Base-by-base conservation (phyloP, 1,284 basidiomycete species). In the Leccinum fallax region DNA sequence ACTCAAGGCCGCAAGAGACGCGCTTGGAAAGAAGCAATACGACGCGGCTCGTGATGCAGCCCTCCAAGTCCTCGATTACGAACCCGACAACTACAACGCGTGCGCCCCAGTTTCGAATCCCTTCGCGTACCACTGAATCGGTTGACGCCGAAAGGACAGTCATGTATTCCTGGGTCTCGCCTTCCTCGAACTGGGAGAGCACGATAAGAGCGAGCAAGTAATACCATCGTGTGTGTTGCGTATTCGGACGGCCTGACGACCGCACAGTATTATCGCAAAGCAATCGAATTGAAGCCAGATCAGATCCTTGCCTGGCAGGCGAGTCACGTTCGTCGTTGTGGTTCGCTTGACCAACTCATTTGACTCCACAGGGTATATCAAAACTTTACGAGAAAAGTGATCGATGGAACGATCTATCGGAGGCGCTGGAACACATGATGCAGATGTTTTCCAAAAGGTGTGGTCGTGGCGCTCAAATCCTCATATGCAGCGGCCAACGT, bases 131-230 rank as follows among this genome's bases (percentile, higher is more conserved):
- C 28, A 10, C 38, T 5, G 32, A 34, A 32, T 61, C 26, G 19
- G 49, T 58, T 57, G 43, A 65, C 57, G 30, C 57, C 48, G 54
- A 6, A 3, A 40, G 15, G 7, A 40, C 70, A 97, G 94, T 7
- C 84, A 92, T 70, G 89, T 95, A 7, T 96, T 94, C 72, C 82
- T 94, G 24, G 95, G 88, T 2, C 76, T 95, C 13, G 86, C 95
- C 0, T 80, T 85, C 15, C 79, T 91, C 7, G 92, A 95, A 71
- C 78, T 95, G 3, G 85, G 85, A 28, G 83, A 91, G 58, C 74
- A 79, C 28, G 85, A 88, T 34, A 80, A 88, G 71, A 91, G 94
- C 77, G 94, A 96, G 80, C 86, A 92, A 85, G 93, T 95, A 82
- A 87, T 64, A 60, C 40, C 21, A 40, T 53, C 30, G 52, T 40